Evolutionary conservation across 192 early-diverging fungal genomes (phyloP).

Genomic region (Pilaira anomala): DNA sequence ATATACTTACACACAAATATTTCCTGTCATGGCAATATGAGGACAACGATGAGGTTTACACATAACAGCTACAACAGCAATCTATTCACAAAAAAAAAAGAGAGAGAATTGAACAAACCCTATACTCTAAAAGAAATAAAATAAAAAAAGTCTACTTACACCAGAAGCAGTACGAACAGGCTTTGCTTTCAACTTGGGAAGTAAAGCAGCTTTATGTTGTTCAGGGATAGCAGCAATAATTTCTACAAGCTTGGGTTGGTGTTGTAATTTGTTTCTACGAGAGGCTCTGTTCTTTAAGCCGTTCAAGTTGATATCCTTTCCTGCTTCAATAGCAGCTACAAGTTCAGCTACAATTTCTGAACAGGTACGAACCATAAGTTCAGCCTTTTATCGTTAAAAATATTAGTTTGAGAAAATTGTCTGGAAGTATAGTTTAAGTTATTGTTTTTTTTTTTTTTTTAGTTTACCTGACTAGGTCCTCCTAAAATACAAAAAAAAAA

Average conservation of each 20-base stretch:
- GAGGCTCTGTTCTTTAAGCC: constrained; percentile 74
- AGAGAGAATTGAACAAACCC: not conserved
- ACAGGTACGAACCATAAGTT: constrained; percentile 82
- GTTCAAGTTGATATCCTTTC: constrained; percentile 85
- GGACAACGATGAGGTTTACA: constrained; percentile 97
- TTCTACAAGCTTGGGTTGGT: constrained; percentile 93
- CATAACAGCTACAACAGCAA: constrained; percentile 95
- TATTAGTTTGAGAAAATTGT: not conserved
- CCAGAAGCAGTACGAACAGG: constrained; percentile 94
- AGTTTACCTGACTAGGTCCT: constrained; percentile 30
- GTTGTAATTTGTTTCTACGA: constrained; percentile 69
- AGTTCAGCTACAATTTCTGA: constrained; percentile 91
- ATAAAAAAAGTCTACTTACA: constrained; percentile 41
- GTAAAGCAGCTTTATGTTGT: constrained; percentile 76
- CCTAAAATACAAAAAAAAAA: not conserved
- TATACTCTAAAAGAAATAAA: not conserved
- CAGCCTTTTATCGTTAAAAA: constrained; percentile 40
- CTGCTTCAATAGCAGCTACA: constrained; percentile 59
- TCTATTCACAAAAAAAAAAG: constrained; percentile 41
- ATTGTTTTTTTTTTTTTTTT: not conserved
- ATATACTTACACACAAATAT: constrained; percentile 95
- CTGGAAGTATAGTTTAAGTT: not conserved
- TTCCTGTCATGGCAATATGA: constrained; percentile 98
- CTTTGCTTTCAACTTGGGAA: constrained; percentile 90
- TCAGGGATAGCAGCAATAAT: constrained; percentile 98